Base-by-base conservation (phyloP, 2,329 filamentous ascomycete species). In the Teratosphaeria pseudoeucalypti region DNA sequence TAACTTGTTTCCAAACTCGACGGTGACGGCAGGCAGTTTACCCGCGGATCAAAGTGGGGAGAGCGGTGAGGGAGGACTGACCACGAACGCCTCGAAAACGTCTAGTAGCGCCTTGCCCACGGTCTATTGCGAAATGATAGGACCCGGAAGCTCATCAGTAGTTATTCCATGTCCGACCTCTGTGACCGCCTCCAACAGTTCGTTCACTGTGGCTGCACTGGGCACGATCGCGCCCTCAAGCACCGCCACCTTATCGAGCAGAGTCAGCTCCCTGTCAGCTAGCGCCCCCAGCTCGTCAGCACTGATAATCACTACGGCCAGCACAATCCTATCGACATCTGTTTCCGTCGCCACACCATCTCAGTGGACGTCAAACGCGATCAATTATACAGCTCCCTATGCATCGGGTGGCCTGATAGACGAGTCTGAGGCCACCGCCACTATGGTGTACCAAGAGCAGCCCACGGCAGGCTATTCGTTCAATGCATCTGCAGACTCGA, bases 401-500 rank as follows among this genome's bases (percentile, higher is more conserved):
- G 43, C 43, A 10, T 49, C 43, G 16, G 43, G 43, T n/a, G 43
- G 43, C 1, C 43, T 49, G n/a, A 49, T n/a, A 23, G 43, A 27
- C 14, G 27, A 29, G 16, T 19, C 12, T 27, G 29, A 11, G n/a
- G 34, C 57, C 52, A 43, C 26, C 6, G 23, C 43, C 34, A 26
- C 39, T 16, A 29, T 32, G 11, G 7, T 11, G 39, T 43, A 32
- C 34, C 23, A 29, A 52, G 26, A 52, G 11, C 32, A 55, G 34
- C 16, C 57, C 2, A 27, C 19, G 27, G 6, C 49, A 16, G 52
- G 14, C 57, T 69, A 72, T 58, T 60, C 34, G 16, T 73, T 73
- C 63, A 58, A 71, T 58, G 47, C 67, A 1, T 27, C 59, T 19
- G 65, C 70, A 2, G 34, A 55, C 1, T 57, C 63, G 9, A 73